Conservation (phyloP, 768 basidiomycete genomes). For the Phlebiopsis flavidoalba region DNA sequence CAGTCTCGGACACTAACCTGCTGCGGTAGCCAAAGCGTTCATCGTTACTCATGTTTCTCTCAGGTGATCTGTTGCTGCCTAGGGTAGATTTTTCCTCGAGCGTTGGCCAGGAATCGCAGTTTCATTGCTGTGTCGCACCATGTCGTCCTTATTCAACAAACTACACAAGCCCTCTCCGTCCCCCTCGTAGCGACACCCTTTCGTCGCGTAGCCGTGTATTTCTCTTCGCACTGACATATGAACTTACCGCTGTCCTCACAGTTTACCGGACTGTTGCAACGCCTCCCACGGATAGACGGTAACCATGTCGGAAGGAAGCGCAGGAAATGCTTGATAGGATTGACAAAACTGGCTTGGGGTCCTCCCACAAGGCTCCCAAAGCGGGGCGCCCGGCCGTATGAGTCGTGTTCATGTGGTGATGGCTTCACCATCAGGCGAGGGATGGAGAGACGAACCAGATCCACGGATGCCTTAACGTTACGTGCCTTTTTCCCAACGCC, state of each 20-base stretch:
- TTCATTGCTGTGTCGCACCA: constrained; percentile 1
- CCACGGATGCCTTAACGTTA: neutral
- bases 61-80: neutral
- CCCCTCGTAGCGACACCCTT: neutral
- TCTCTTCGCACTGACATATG: neutral
- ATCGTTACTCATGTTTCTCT: neutral
- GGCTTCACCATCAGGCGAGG: neutral
- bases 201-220: neutral
- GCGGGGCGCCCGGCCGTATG: constrained; percentile 1
- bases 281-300: neutral
- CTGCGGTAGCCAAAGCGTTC: neutral
- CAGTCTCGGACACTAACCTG: constrained; percentile 2
- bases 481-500: neutral
- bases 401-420: constrained; percentile 1
- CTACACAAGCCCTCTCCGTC: neutral
- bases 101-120: neutral
- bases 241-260: neutral
- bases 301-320: neutral
- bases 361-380: neutral
- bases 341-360: constrained; percentile 16
- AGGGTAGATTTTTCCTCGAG: constrained; percentile 2
- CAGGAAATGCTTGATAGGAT: constrained; percentile 14
- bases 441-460: neutral
- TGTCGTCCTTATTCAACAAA: neutral
- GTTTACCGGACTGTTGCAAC: neutral